A percentile compares a stretch with the other conserved stretches of the same genome.
These are phyloP conservation scores for Lupinus albus DNA, from an alignment of 306 rosid species.

Conservation along the genomic window DNA sequence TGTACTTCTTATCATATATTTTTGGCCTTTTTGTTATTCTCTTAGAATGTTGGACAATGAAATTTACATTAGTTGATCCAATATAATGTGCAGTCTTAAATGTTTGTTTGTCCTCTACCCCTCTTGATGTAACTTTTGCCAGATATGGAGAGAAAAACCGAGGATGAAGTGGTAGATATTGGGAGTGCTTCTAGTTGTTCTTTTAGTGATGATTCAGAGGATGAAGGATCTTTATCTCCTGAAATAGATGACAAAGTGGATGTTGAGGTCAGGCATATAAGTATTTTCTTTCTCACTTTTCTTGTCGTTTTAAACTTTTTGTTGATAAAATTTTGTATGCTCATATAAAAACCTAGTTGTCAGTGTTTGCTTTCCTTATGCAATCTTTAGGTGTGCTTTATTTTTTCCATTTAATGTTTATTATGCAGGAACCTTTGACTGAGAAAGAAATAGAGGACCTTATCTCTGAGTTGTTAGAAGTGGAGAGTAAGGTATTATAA, in stretches of 20 bases:
- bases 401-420: constrained; percentile 28
- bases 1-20: constrained; percentile 1
- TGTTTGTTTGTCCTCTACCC: constrained; percentile 21
- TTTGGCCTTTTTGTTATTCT: not conserved
- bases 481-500: constrained; percentile 87
- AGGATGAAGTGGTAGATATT: constrained; percentile 63
- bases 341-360: constrained; percentile 1
- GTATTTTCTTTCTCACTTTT: constrained; percentile 5
- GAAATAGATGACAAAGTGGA: constrained; percentile 60
- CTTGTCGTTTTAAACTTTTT: not conserved
- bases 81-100: constrained; percentile 6
- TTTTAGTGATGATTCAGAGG: constrained; percentile 64
- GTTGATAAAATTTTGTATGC: not conserved
- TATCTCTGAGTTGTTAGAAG: constrained; percentile 81
- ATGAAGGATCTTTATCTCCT: constrained; percentile 60
- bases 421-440: constrained; percentile 76
- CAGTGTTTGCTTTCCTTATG: constrained; percentile 19
- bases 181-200: constrained; percentile 67
- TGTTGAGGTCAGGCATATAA: constrained; percentile 55
- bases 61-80: constrained; percentile 1
- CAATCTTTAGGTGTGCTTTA: constrained; percentile 1
- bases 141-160: constrained; percentile 65
- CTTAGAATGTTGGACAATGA: constrained; percentile 20
- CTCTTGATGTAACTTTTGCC: constrained; percentile 34
- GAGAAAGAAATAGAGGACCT: constrained; percentile 82